Conservation (phyloP, 2,329 filamentous ascomycete genomes). For the Sarocladium strictum region DNA sequence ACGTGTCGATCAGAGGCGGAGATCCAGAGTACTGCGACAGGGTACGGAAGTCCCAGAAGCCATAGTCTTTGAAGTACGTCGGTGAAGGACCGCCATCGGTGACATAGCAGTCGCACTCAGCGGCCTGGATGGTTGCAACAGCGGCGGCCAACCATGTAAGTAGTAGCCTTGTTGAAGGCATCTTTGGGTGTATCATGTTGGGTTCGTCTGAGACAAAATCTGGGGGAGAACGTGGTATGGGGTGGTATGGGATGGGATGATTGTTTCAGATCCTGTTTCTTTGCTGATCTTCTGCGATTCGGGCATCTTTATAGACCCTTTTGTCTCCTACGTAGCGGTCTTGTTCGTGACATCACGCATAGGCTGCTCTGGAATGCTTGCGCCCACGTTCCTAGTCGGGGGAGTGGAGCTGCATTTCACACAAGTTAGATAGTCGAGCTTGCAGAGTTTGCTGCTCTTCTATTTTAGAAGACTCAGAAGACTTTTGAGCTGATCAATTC, state of each 20-base stretch:
- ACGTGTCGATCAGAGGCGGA: constrained; percentile 23
- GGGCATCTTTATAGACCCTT: background rate
- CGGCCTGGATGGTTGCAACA: background rate
- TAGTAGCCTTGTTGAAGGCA: constrained; percentile 3
- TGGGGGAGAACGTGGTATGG: no score
- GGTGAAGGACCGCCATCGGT: constrained; percentile 18
- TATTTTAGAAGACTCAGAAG: no score
- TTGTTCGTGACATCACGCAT: background rate
- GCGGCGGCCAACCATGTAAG: background rate
- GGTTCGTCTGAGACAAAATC: background rate
- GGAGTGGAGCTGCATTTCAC: no score
- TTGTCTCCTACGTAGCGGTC: background rate
- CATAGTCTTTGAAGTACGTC: constrained; percentile 19
- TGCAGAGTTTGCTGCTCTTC: no score
- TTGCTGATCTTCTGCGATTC: background rate
- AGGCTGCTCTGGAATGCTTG: background rate
- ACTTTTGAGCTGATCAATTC: no score
- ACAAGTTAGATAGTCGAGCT: no score
- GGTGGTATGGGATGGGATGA: no score
- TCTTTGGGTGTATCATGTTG: background rate
- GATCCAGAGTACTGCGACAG: constrained; percentile 21
- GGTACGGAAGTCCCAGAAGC: constrained; percentile 26
- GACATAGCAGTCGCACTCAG: constrained; percentile 24
- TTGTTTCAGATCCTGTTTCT: background rate
- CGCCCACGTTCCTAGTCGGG: no score